Conservation (phyloP, 2,329 filamentous ascomycete genomes). For the Cryphonectria naterciae region DNA sequence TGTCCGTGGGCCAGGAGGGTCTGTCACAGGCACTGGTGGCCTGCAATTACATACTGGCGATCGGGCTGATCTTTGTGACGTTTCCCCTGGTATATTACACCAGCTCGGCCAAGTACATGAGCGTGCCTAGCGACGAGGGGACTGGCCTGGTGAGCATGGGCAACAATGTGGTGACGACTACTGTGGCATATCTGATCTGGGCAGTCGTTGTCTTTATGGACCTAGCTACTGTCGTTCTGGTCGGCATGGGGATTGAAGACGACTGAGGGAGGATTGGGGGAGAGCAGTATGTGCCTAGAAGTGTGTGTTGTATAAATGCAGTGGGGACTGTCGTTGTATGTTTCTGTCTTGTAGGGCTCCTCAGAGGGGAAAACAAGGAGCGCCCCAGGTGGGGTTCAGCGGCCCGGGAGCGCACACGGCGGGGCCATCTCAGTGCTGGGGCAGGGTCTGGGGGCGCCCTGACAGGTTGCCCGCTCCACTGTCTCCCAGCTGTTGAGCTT, state of each 20-base stretch:
- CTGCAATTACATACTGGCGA: constrained; percentile 36
- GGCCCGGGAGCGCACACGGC: not conserved
- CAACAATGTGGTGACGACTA: constrained; percentile 28
- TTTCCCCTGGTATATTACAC: constrained; percentile 38
- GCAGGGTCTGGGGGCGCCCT: constrained; percentile 1
- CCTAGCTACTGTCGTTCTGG: constrained; percentile 33
- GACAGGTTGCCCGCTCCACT: not conserved
- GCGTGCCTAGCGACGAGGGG: constrained; percentile 30
- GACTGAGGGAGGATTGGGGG: constrained; percentile 16
- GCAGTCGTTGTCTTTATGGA: constrained; percentile 34
- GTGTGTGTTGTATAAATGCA: not conserved
- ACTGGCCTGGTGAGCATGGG: constrained; percentile 30
- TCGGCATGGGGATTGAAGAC: constrained; percentile 32
- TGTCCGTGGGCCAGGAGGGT: constrained; percentile 37
- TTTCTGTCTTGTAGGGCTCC: not conserved
- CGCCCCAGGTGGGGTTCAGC: not conserved
- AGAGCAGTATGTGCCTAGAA: too few relatives aligned
- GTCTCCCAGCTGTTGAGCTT: not conserved
- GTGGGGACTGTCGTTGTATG: not conserved
- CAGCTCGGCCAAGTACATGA: constrained; percentile 36
- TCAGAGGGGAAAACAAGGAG: not conserved
- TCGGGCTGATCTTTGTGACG: constrained; percentile 38
- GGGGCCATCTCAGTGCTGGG: not conserved
- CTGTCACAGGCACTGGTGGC: constrained; percentile 36
- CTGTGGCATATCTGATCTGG: constrained; percentile 33